Base-by-base conservation (phyloP, 768 basidiomycete species). In the Trametes elegans region DNA sequence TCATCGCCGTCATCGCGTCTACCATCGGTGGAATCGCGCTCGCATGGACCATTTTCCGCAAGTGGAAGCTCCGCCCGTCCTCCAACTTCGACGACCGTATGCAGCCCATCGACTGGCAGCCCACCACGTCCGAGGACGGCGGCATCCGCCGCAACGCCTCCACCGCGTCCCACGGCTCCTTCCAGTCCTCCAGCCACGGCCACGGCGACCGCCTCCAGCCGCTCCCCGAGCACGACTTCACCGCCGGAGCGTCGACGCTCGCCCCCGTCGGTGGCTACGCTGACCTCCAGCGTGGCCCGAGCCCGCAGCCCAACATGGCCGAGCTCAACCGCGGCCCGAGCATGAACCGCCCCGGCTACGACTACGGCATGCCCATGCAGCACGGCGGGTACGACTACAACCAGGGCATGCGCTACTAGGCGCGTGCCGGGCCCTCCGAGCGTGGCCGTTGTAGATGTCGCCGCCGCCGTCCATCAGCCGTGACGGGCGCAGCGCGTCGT, bases 41-140 rank as follows among this genome's bases (percentile, higher is more conserved):
- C 62, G 76, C 87, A 59, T 95, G 92, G 92, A 94, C 91, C 43
- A 73, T 92, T 66, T 88, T 93, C 77, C 87, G 92, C 74, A 93
- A 93, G 71, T 93, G 90, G 88, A 92, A 93, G 74, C 84, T 93
- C 66, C 83, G 82, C 49, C 83, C 87, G 53, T 93, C 91, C 27
- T 78, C 81, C 65, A 79, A 81, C 63, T 93, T 93, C 68, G 88
- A 90, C 63, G 82, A 84, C 58, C 89, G 91, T 61, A 82, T 95
- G 74, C 82, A 88, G 55, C 91, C 93, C 57, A 90, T 93, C 66
- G 85, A 92, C 73, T 93, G 89, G 90, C 83, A 88, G 66, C 88
- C 89, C n/a, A 77, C 80, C 40, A 72, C 66, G 49, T 73, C 73
- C 3, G 78, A 79, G 7, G 78, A 80, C 51, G 48, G 62, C 29